Conservation (phyloP, 176 grass and related monocot genomes). For the Cenchrus fungigraminus region DNA sequence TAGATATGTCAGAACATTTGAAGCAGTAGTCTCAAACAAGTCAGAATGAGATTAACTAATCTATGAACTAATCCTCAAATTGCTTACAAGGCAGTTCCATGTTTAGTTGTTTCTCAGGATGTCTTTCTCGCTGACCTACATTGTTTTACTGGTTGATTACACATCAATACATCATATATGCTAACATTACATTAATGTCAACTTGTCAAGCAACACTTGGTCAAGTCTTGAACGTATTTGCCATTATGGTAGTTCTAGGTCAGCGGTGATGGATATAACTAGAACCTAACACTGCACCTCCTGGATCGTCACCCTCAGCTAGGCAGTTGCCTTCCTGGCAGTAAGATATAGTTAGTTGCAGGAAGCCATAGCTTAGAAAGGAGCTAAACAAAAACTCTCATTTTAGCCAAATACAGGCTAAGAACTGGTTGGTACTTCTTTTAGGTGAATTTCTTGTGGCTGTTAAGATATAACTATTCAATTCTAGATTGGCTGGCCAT, state of each 20-base stretch:
- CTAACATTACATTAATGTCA: background rate
- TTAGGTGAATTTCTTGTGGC: slow-evolving; percentile 10
- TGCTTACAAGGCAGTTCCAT: slow-evolving; percentile 9
- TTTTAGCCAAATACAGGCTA: slow-evolving; percentile 1
- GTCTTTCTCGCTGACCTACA: background rate
- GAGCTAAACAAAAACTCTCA: background rate
- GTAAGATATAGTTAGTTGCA: slow-evolving; percentile 23
- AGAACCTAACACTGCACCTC: background rate
- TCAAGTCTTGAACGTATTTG: background rate
- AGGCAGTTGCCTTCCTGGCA: background rate
- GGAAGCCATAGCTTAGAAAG: background rate
- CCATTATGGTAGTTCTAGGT: background rate
- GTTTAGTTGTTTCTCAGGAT: slow-evolving; percentile 1
- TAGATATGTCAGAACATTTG: slow-evolving; percentile 31
- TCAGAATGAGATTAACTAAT: slow-evolving; percentile 9
- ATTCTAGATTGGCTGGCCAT: background rate
- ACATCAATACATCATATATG: background rate
- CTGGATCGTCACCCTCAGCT: background rate
- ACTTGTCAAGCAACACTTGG: background rate
- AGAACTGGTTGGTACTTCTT: background rate
- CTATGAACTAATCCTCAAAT: slow-evolving; percentile 20
- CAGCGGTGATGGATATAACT: background rate
- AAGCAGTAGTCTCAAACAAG: slow-evolving; percentile 22
- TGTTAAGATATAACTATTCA: background rate
- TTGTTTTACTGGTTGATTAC: slow-evolving; percentile 10